Base-by-base conservation (phyloP, 177 flowering plant genomes). In the Vitis hybrid region DNA sequence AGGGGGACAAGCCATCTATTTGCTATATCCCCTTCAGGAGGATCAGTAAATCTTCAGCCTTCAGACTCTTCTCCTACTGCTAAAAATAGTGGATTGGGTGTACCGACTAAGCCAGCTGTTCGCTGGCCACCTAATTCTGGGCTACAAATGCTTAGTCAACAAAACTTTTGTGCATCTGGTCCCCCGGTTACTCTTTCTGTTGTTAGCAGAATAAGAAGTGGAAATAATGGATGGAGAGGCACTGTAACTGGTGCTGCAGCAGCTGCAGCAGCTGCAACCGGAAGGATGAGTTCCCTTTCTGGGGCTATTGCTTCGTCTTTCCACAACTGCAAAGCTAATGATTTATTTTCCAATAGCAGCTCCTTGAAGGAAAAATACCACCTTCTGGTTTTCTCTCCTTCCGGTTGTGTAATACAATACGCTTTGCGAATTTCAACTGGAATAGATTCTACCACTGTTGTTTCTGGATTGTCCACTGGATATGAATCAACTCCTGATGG, bases 1-100 rank as follows among this genome's bases (percentile, higher is more conserved):
- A 85, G 95, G 76, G 98, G 97, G 60, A 94, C 98, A 13, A 85
- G 85, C 75, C 98, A 94, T 81, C 82, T 94, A 14, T 94, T 94
- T 85, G 86, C 90, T 61, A 83, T 94, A 67, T 84, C 90, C 65
- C 90, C 92, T 53, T 74, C 59, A 1, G 97, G 93, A 48, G 97
- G 90, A 51, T 60, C 78, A 10, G 82, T 79, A 60, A 67, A 73
- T 65, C 65, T 79, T 64, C 88, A 74, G 57, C 65, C 80, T 57
- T 21, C 63, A 77, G 87, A 83, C 68, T 60, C 74, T 66, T 60
- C 62, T 71, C 58, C 75, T 21, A 64, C 63, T 29, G 26, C 63
- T 26, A 71, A 68, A 55, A 77, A 69, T 71, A 60, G 58, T 68
- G 84, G 81, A 12, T 73, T 52, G 10, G 70, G 79, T 79, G 65